Base-by-base conservation (phyloP, 2,329 filamentous ascomycete genomes). In the Fusarium subtropicale region DNA sequence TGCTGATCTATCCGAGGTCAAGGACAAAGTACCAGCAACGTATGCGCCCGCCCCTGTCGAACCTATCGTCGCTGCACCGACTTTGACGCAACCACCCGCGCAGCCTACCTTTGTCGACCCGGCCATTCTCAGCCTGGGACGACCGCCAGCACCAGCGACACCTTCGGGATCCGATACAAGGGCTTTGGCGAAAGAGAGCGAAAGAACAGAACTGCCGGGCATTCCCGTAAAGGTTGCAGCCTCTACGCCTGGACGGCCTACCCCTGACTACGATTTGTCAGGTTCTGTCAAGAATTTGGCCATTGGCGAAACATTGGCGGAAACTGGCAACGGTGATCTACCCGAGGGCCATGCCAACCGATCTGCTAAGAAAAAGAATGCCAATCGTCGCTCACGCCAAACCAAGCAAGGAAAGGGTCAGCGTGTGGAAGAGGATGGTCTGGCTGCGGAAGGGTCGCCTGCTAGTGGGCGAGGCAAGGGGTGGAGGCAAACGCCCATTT, bases 41-140 rank as follows among this genome's bases (percentile, higher is more conserved):
- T 74, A 77, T 41, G 56, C 60, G 22, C 69, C 75, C 60, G 71
- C 76, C 24, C 54, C 70, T 30, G 58, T 68, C 57, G 72, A 71
- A 67, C 56, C 74, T 59, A 55, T 71, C 42, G 60, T 70, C 39
- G 60, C 76, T 24, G 72, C 76, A 16, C 69, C 78, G 18, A 55
- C 69, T 7, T 59, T 77, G 24, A 60, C 75, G n/a, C 66, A 74
- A 53, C 77, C 74, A 38, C 71, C 74, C 45, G 62, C 72, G 54
- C 77, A 81, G 67, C 71, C 81, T 31, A 74, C 83, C 1, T 93
- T 96, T 74, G 85, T 90, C n/a, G 93, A 97, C 73, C 93, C 93
- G 13, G 93, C 93, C 5, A 97, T 97, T 57, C 77, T 97, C 46
- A 94, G 92, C 76, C 87, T 92, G 51, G 83, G 83, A 24, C 81